Evolutionary conservation across 176 grass and related monocot genomes (phyloP), one percentile per base, ranked within the genome.

Genomic region (Triticum monococcum): DNA sequence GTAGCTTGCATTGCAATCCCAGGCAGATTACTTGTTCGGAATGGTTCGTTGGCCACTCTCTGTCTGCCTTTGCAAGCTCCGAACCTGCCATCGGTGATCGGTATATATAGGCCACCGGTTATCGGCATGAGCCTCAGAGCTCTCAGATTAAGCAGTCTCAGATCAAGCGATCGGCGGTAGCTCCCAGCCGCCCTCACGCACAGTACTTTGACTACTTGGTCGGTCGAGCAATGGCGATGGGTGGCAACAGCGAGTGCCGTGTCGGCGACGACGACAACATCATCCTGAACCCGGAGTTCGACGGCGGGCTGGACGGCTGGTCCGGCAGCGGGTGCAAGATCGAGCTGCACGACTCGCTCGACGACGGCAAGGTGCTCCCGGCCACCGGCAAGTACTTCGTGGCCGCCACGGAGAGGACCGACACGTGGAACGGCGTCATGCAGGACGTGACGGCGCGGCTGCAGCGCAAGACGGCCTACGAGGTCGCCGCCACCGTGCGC

Each of bases 201-300:
- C 33, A 35, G n/a, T 12, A 50, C 17, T 23, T 14, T 1, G 2
- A 35, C n/a, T 12, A 50, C 17, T 23, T 14, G 28, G 2, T 35
- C 33, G 33, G 4, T 35, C 31, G 31, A 23, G 7, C n/a, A 81
- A 89, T 92, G 70, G 80, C 80, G 64, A 77, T 82, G 37, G 67
- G 61, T 38, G 75, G 75, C 11, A 25, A 24, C 0, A 20, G 18
- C 0, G 56, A 59, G 23, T 52, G 73, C 9, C 52, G 67, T 25
- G 38, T 52, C 7, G 65, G 86, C 40, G 89, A 81, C 68, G 80
- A 93, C 43, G 79, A 92, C 50, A 96, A 94, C 90, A 94, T 96
- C 82, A 96, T 99, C 81, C 76, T 94, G 13, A 99, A 96, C 87
- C 97, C 97, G 7, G 79, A 91, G 75, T 99, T 99, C 70, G 93